Conservation (phyloP, 495 filamentous ascomycete species). For the Hypoxylon subgilvum region DNA sequence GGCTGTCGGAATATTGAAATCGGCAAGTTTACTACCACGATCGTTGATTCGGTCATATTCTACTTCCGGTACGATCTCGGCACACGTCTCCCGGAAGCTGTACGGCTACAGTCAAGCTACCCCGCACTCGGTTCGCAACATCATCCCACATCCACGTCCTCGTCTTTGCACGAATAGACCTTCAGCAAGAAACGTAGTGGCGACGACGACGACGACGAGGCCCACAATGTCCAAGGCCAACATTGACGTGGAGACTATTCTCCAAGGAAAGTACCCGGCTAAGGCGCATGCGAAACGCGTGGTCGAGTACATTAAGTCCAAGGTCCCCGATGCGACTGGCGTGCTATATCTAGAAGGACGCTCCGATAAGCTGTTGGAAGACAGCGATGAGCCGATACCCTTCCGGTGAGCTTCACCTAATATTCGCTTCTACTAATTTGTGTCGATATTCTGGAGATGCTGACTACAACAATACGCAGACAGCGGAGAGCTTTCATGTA, state of each 20-base stretch:
- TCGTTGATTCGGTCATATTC: neutral
- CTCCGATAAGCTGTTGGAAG: slow-evolving; percentile 76
- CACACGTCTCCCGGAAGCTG: slow-evolving; percentile 17
- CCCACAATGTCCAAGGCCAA: slow-evolving; percentile 37
- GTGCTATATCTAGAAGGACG: slow-evolving; percentile 88
- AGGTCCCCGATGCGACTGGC: slow-evolving; percentile 63
- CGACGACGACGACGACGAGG: slow-evolving; percentile 3
- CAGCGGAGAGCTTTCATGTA: slow-evolving; percentile 97
- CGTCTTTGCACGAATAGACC: neutral
- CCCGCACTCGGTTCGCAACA: slow-evolving; percentile 27
- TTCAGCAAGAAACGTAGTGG: slow-evolving; percentile 16
- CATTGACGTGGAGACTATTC: slow-evolving; percentile 46
- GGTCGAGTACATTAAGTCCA: slow-evolving; percentile 71
- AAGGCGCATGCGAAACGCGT: slow-evolving; percentile 86
- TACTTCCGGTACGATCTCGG: neutral
- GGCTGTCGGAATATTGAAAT: neutral
- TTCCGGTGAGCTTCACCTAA: slow-evolving; percentile 67
- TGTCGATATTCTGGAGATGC: neutral
- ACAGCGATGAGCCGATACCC: slow-evolving; percentile 77
- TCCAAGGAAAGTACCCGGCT: slow-evolving; percentile 87
- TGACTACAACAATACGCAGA: slow-evolving; percentile 48
- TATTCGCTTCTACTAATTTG: neutral
- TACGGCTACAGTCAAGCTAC: slow-evolving; percentile 19
- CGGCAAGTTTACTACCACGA: neutral
- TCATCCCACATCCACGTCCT: slow-evolving; percentile 1